phyloP scores from a whole-genome alignment of 75 land plant species.

The Selaginella tamariscina region DNA sequence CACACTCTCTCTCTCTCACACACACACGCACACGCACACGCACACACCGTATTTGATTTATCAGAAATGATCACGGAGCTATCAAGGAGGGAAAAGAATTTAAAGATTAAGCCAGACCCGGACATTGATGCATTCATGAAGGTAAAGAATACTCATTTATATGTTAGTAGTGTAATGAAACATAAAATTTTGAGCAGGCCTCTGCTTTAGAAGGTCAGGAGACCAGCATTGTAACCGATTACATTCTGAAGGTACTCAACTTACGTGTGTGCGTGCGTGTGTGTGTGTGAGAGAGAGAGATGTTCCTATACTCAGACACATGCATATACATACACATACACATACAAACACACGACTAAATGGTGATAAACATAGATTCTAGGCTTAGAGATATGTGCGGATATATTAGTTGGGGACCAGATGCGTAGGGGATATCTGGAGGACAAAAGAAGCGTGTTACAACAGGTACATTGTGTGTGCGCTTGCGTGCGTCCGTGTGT shows the following conservation, averaged over 20 bases:
- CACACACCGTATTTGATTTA: no score
- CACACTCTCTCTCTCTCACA: no score
- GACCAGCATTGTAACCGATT: conserved; percentile 40
- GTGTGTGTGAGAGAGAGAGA: no score
- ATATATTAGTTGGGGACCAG: background rate
- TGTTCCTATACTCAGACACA: no score
- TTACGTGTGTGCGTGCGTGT: background rate
- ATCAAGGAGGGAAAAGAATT: background rate
- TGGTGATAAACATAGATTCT: no score
- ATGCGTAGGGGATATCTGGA: background rate
- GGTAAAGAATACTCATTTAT: background rate
- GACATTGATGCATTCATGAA: background rate
- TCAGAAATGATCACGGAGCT: background rate
- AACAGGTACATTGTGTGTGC: background rate
- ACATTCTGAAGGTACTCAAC: conserved; percentile 37
- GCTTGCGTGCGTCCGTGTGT: no score
- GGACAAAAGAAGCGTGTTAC: conserved; percentile 1
- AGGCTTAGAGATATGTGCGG: background rate
- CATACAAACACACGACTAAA: no score
- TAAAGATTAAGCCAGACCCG: background rate
- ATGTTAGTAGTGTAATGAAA: background rate
- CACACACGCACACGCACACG: no score
- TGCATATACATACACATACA: no score
- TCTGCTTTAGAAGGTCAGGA: conserved; percentile 43
- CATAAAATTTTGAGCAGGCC: conserved; percentile 22